phyloP scores from a whole-genome alignment of 345 rosid species.

The Gossypium bickii region DNA sequence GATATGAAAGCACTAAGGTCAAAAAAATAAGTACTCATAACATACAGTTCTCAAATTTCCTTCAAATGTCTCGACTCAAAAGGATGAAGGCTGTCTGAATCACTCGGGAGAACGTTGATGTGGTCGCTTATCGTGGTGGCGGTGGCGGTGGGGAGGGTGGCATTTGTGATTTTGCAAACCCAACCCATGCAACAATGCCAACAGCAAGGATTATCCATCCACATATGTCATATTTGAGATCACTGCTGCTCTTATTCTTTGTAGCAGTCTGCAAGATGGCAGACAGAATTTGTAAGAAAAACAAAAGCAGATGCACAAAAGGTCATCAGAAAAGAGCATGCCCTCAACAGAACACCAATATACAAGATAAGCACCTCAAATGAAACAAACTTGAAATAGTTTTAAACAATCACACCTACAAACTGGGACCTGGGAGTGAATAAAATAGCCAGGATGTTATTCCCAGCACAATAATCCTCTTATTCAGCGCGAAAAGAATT shows the following conservation, averaged over 20 bases:
- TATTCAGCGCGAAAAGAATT: neutral
- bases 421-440: neutral
- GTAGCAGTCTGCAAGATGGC: slow-evolving; percentile 36
- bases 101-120: neutral
- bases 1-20: slow-evolving; percentile 14
- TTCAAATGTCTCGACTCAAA: slow-evolving; percentile 1
- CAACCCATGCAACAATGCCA: slow-evolving; percentile 78
- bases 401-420: neutral
- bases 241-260: slow-evolving; percentile 66
- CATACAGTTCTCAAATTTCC: slow-evolving; percentile 19
- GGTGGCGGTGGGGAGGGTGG: slow-evolving; percentile 44
- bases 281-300: neutral
- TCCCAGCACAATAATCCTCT: neutral
- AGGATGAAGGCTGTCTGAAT: slow-evolving; percentile 1
- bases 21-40: slow-evolving; percentile 2
- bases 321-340: neutral
- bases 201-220: slow-evolving; percentile 89
- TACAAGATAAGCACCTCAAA: neutral
- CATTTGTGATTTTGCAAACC: slow-evolving; percentile 68
- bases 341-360: neutral
- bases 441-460: neutral
- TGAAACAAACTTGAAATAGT: neutral
- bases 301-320: neutral
- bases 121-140: slow-evolving; percentile 27
- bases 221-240: slow-evolving; percentile 66